Evolutionary conservation across 1,139 yeast species (phyloP), one percentile per base, ranked within the genome.

Genomic region (Yamadazyma triangularis): DNA sequence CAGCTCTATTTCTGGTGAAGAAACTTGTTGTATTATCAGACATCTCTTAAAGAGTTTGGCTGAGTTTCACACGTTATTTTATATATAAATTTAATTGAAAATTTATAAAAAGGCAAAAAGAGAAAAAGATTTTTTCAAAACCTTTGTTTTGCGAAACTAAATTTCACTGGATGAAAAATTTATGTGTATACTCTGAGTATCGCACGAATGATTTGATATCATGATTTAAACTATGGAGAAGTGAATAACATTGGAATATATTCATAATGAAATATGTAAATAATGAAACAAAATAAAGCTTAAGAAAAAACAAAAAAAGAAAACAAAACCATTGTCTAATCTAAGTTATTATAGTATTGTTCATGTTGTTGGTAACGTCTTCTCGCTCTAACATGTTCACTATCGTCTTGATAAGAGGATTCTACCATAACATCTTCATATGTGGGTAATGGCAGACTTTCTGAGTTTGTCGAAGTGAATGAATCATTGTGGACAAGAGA

Each of bases 1-100:
- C 81, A 20, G 75, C 64, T 54, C 68, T 79, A 56, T 80, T 74
- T 50, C 75, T 70, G 32, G 70, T 59, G 36, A 78, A 60, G 56
- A 78, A 77, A 45, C 44, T 48, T 12, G 41, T 36, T 23, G 43
- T 35, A 22, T 37, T 40, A 29, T 38, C 39, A 8, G 33, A 33
- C 33, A 33, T 33, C 10, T 18, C 21, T 8, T 10, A 10, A 7
- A 8, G 7, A 10, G 21, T 18, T 18, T 10, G 10, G 21, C 10
- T 10, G 21, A 8, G 8, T 18, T 18, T n/a, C n/a, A n/a, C n/a
- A n/a, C n/a, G n/a, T n/a, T n/a, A n/a, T n/a, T 24, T 9, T 11
- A 23, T 18, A 11, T 25, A 10, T 18, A 8, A 18, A 18, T 18
- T 10, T 18, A 18, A 10, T 18, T 8, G 9, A 10, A 8, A 10